phyloP scores from a whole-genome alignment of 768 basidiomycete species.

The Mycena floridula region DNA sequence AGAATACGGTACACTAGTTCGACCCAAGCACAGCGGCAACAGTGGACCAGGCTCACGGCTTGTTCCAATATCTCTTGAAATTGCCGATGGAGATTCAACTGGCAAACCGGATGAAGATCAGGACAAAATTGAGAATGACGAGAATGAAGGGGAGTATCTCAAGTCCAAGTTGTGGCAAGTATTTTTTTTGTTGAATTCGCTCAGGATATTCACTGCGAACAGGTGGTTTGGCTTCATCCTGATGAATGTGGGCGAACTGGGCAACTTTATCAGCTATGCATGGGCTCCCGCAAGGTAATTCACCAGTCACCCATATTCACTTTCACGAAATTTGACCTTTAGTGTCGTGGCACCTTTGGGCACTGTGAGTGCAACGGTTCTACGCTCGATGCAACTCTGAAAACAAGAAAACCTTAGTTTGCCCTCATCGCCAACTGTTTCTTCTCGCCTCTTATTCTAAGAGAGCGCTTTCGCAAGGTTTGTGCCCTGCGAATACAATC shows the following conservation, averaged over 20 bases:
- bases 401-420: slow-evolving; percentile 57
- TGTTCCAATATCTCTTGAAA: too few relatives aligned
- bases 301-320: too few relatives aligned
- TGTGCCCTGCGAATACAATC: slow-evolving; percentile 3
- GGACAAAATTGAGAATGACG: too few relatives aligned
- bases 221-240: slow-evolving; percentile 90
- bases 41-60: too few relatives aligned
- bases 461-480: slow-evolving; percentile 78
- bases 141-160: slow-evolving; percentile 69
- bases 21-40: too few relatives aligned
- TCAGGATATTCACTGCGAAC: background rate
- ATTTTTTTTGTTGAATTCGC: background rate
- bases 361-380: too few relatives aligned
- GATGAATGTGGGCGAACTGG: slow-evolving; percentile 86
- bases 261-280: slow-evolving; percentile 89
- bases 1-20: too few relatives aligned
- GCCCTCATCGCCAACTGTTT: slow-evolving; percentile 94
- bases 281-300: slow-evolving; percentile 86
- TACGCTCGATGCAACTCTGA: too few relatives aligned
- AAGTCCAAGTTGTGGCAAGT: slow-evolving; percentile 79
- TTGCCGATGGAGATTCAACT: too few relatives aligned
- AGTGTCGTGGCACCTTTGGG: background rate
- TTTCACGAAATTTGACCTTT: too few relatives aligned
- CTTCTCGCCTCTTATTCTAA: slow-evolving; percentile 81
- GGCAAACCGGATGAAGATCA: slow-evolving; percentile 13